Conservation (phyloP, 2,329 filamentous ascomycete genomes). For the Verticillium klebahnii region DNA sequence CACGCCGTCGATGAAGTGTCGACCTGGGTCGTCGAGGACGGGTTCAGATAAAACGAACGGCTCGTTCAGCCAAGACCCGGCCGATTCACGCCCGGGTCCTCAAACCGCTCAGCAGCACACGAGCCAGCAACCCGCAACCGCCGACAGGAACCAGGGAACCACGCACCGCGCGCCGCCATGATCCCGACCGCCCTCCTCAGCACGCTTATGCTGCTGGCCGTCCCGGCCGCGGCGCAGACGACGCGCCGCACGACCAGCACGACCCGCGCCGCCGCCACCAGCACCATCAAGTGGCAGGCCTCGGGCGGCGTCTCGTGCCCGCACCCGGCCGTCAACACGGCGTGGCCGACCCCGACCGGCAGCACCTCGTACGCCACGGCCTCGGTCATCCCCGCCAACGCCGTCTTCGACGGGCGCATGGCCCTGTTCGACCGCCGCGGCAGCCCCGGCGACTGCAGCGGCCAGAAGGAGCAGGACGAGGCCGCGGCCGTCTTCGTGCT, state of each 20-base stretch:
- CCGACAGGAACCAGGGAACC: background rate
- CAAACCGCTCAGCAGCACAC: background rate
- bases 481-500: slow-evolving; percentile 37
- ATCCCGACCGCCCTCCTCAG: background rate
- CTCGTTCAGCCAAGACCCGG: background rate
- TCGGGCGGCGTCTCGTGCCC: slow-evolving; percentile 5
- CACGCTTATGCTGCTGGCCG: background rate
- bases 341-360: slow-evolving; percentile 1
- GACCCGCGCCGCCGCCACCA: background rate
- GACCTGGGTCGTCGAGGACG: background rate
- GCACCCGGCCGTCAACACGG: slow-evolving; percentile 4
- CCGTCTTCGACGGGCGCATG: slow-evolving; percentile 27
- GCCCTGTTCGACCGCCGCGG: slow-evolving; percentile 28
- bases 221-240: background rate
- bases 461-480: slow-evolving; percentile 27
- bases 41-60: background rate
- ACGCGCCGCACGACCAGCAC: background rate
- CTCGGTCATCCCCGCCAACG: slow-evolving; percentile 15
- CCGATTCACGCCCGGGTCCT: too few relatives aligned
- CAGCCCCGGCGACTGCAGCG: slow-evolving; percentile 33
- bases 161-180: background rate
- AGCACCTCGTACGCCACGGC: slow-evolving; percentile 4
- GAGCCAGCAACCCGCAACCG: background rate
- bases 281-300: slow-evolving; percentile 6
- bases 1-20: background rate